A percentile compares a stretch with the other conserved stretches of the same genome.
Evolutionary conservation across 345 rosid species (phyloP).

Genomic region (Boechera stricta): DNA sequence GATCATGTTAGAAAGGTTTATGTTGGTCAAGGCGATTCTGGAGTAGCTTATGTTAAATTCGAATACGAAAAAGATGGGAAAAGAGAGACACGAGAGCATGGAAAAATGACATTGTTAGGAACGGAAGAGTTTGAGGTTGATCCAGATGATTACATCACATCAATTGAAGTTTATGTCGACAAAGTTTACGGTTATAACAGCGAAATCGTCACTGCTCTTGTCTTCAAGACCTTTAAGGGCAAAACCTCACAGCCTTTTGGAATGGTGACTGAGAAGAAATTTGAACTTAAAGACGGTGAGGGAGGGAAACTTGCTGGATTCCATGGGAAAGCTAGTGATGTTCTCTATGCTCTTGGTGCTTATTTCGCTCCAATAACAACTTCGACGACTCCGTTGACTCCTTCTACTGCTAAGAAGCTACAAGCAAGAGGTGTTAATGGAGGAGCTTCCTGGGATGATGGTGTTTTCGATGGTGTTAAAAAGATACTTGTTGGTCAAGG

Average conservation of each 20-base stretch:
- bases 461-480: conserved; percentile 28
- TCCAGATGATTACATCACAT: conserved; percentile 17
- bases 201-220: background rate
- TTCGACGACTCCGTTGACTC: background rate
- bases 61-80: background rate
- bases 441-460: conserved; percentile 36
- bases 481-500: conserved; percentile 28
- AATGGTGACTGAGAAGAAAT: background rate
- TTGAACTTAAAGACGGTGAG: background rate
- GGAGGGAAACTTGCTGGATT: conserved; percentile 33
- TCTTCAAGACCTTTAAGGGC: conserved; percentile 22
- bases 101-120: background rate
- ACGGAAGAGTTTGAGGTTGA: conserved; percentile 13
- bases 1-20: background rate
- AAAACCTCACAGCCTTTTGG: conserved; percentile 18
- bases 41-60: background rate
- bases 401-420: background rate
- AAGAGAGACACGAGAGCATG: background rate
- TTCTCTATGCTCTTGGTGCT: conserved; percentile 39
- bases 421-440: conserved; percentile 15
- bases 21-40: background rate
- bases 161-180: background rate
- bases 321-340: conserved; percentile 18
- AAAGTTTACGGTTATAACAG: background rate
- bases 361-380: background rate